Conservation (phyloP, 1,139 yeast species). For the Wickerhamiella pararugosa region DNA sequence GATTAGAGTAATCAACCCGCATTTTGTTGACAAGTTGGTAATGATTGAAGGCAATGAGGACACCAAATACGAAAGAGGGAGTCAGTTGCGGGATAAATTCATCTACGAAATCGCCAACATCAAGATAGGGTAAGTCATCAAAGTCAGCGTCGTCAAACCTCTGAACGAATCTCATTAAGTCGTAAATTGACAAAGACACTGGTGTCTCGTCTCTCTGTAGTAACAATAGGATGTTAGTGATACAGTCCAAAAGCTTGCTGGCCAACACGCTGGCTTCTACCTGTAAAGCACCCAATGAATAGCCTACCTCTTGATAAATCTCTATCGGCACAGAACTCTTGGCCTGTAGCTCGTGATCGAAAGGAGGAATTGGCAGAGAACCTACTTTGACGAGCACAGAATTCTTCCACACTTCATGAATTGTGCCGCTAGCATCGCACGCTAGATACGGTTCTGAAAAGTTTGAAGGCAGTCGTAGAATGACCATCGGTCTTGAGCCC, state of each 20-base stretch:
- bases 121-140: background rate
- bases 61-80: constrained; percentile 14
- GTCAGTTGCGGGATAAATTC: background rate
- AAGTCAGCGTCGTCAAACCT: background rate
- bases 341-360: background rate
- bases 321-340: background rate
- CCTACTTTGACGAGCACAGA: no score
- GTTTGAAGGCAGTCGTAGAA: background rate
- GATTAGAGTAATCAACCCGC: constrained; percentile 6
- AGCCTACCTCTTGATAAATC: background rate
- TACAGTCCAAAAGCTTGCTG: background rate
- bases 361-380: no score
- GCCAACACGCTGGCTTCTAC: constrained; percentile 3
- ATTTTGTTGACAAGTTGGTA: constrained; percentile 8
- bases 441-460: background rate
- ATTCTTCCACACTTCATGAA: background rate
- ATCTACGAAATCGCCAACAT: background rate
- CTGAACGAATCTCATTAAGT: background rate
- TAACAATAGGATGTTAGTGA: background rate
- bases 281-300: constrained; percentile 1
- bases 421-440: constrained; percentile 3
- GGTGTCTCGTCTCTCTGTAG: background rate
- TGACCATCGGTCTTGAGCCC: background rate
- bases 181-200: background rate
- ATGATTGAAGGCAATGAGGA: constrained; percentile 13